Evolutionary conservation across 225 moss, liverwort and hornwort genomes (phyloP).

Genomic region (Ulota crispa): DNA sequence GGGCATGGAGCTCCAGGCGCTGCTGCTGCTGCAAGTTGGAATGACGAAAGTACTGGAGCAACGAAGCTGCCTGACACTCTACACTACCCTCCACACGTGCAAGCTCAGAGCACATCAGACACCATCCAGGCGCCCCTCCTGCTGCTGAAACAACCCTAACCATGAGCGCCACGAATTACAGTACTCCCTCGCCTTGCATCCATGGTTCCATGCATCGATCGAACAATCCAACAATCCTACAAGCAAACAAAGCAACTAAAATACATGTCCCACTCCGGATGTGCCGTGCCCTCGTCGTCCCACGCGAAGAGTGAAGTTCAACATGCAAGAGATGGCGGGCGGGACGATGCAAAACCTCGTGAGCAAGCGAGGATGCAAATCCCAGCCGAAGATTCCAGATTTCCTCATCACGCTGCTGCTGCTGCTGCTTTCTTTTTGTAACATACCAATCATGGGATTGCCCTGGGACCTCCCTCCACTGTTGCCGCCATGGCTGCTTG

Average conservation of each 20-base stretch:
- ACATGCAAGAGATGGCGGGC: conserved; percentile 4
- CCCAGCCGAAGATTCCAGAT: conserved; percentile 1
- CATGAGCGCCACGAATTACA: not conserved
- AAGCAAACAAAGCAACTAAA: not conserved
- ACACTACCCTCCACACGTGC: conserved; percentile 56
- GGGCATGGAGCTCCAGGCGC: conserved; percentile 39
- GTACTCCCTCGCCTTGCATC: too few species aligned
- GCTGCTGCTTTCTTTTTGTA: not conserved
- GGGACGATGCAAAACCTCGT: conserved; percentile 4
- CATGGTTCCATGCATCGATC: not conserved
- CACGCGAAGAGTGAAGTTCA: conserved; percentile 22
- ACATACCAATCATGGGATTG: conserved; percentile 24
- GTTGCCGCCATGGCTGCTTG: conserved; percentile 2
- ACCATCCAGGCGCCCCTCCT: conserved; percentile 27
- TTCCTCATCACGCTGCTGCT: conserved; percentile 13
- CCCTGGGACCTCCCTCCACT: conserved; percentile 2
- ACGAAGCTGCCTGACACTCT: conserved; percentile 44
- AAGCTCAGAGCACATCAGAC: conserved; percentile 38
- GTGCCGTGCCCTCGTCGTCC: too few species aligned
- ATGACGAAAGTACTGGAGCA: conserved; percentile 43
- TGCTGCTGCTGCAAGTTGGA: conserved; percentile 30
- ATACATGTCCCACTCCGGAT: not conserved
- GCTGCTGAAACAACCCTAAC: conserved; percentile 21
- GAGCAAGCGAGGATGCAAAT: conserved; percentile 8
- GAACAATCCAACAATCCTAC: not conserved